Percentiles rank a stretch among this genome's conserved stretches.
These are phyloP conservation scores for Tylopilus subfusipes DNA, from an alignment of 768 basidiomycete species.

Conservation along the genomic window DNA sequence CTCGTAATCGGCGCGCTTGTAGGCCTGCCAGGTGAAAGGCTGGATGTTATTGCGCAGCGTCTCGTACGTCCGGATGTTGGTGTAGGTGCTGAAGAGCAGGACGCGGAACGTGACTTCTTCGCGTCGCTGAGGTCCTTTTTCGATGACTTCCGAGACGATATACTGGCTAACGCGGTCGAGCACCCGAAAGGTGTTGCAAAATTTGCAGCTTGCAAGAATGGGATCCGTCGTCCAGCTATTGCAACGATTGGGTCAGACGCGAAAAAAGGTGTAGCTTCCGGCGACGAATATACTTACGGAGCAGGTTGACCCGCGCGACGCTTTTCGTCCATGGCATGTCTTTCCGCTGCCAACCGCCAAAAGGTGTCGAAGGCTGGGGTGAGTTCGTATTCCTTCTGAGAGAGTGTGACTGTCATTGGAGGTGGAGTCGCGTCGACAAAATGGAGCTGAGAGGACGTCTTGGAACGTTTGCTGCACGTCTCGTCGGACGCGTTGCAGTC, in stretches of 20 bases:
- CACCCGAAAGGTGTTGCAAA: slow-evolving; percentile 75
- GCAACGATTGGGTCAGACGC: slow-evolving; percentile 11
- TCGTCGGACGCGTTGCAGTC: slow-evolving; percentile 5
- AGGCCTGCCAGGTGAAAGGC: slow-evolving; percentile 58
- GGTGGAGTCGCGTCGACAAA: slow-evolving; percentile 12
- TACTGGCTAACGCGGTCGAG: slow-evolving; percentile 70
- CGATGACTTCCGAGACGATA: slow-evolving; percentile 64
- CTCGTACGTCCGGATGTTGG: slow-evolving; percentile 70
- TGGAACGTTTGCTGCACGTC: slow-evolving; percentile 24
- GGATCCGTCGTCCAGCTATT: slow-evolving; percentile 68
- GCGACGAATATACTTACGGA: slow-evolving; percentile 44
- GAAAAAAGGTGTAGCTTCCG: neutral
- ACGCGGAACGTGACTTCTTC: slow-evolving; percentile 70
- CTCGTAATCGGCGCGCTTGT: slow-evolving; percentile 50
- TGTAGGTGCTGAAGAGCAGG: slow-evolving; percentile 67
- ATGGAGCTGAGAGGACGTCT: slow-evolving; percentile 18
- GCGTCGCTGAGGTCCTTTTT: slow-evolving; percentile 58
- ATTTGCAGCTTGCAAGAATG: slow-evolving; percentile 52
- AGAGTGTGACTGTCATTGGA: slow-evolving; percentile 33
- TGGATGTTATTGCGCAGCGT: slow-evolving; percentile 50
- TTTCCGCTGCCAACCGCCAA: slow-evolving; percentile 55
- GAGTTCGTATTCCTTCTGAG: slow-evolving; percentile 38
- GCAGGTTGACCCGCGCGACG: slow-evolving; percentile 45
- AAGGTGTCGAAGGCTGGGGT: slow-evolving; percentile 60
- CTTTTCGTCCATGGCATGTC: slow-evolving; percentile 54